A percentile compares a stretch with the other conserved stretches of the same genome.
These are phyloP conservation scores for Haematococcus lacustris DNA, from an alignment of 139 green algal species.

Conservation along the genomic window DNA sequence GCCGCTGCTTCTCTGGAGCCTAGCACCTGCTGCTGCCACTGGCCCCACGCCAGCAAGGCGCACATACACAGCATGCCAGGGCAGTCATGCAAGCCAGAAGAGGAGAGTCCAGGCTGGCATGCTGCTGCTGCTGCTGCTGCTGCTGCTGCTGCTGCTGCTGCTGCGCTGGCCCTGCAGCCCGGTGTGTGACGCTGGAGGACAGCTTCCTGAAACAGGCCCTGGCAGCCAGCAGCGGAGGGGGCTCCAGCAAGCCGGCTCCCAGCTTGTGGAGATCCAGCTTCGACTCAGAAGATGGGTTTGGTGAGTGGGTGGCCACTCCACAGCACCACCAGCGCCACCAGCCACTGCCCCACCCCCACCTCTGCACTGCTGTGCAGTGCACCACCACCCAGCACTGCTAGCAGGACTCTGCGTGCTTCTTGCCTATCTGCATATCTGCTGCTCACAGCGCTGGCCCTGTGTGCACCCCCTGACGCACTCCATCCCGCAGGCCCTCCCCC, in stretches of 20 bases:
- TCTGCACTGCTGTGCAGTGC: too few species aligned
- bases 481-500: too few species aligned
- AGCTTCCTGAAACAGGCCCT: not conserved
- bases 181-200: not conserved
- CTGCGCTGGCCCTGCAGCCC: not conserved
- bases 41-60: too few species aligned
- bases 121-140: too few species aligned
- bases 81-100: not conserved
- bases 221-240: not conserved
- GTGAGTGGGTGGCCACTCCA: not conserved
- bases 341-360: too few species aligned
- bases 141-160: too few species aligned
- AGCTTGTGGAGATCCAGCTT: not conserved
- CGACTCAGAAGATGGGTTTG: conserved; percentile 2
- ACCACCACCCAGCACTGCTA: too few species aligned
- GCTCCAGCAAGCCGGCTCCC: not conserved
- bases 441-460: too few species aligned
- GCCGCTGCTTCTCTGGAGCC: not conserved
- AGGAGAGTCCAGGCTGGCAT: not conserved
- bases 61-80: too few species aligned
- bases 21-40: not conserved
- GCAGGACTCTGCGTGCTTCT: too few species aligned
- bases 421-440: too few species aligned
- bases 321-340: not conserved
- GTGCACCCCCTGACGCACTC: too few species aligned